These are phyloP conservation scores for Penicillium olsonii DNA, from an alignment of 2,329 filamentous ascomycete genomes.

Conservation along the genomic window DNA sequence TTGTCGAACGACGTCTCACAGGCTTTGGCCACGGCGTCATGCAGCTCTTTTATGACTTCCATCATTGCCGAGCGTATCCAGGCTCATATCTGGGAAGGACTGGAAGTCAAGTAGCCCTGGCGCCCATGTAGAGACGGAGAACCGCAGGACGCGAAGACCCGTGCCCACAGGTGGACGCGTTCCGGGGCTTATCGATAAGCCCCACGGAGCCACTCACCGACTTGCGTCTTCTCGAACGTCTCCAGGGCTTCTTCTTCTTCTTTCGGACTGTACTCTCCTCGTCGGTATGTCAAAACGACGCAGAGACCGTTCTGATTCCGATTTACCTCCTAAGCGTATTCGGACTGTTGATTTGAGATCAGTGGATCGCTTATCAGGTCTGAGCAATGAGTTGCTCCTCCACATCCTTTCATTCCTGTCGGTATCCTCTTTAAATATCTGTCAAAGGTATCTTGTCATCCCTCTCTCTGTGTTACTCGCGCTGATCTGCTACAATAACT, in stretches of 20 bases:
- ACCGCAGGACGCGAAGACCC: too few species aligned
- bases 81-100: too few species aligned
- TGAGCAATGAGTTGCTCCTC: slow-evolving; percentile 86
- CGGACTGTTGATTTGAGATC: slow-evolving; percentile 28
- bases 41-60: slow-evolving; percentile 35
- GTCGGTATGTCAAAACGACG: slow-evolving; percentile 38
- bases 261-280: too few species aligned
- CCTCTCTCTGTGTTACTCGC: background rate
- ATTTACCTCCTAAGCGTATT: slow-evolving; percentile 47
- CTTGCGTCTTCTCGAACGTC: background rate
- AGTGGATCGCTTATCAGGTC: slow-evolving; percentile 65
- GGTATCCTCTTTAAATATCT: slow-evolving; percentile 65
- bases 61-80: slow-evolving; percentile 11
- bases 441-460: slow-evolving; percentile 55
- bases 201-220: background rate
- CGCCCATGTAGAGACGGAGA: too few species aligned
- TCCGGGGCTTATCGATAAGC: too few species aligned
- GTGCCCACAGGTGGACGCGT: too few species aligned
- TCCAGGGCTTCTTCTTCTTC: background rate
- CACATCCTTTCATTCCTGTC: slow-evolving; percentile 79
- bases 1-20: slow-evolving; percentile 31
- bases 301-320: slow-evolving; percentile 18
- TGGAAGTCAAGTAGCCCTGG: too few species aligned
- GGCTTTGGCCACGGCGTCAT: slow-evolving; percentile 28
- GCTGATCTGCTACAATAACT: slow-evolving; percentile 1